Base-by-base conservation (phyloP, 2,329 filamentous ascomycete species). In the Alternaria angustiovoidea region DNA sequence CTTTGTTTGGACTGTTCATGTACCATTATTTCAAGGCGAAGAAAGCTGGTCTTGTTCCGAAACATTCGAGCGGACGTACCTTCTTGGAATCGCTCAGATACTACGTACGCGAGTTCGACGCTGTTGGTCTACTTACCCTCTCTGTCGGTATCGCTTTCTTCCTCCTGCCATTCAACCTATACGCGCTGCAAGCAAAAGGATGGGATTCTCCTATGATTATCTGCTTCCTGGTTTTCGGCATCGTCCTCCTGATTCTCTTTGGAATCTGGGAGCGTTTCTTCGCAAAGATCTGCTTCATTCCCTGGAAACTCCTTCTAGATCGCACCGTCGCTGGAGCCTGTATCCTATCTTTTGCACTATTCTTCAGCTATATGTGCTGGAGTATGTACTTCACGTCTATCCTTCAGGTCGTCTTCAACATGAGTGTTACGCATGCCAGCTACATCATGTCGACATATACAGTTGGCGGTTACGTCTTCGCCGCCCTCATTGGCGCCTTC, bases 101-200 rank as follows among this genome's bases (percentile, higher is more conserved):
- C 71, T 90, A 90, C 75, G 65, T 81, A 14, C 79, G 84, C 56
- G 86, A 91, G 67, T 88, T 91, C 63, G 90, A 92, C 71, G 69
- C 86, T 2, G 53, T 86, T 9, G 89, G 89, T 26, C 79, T 90
- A 14, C 55, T 91, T 14, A 79, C 91, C 2, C 81, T 91, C 47
- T 81, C 84, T 2, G 80, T 78, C 1, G 89, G 88, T 2, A 82
- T 90, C 57, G 81, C 85, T 0, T 77, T 92, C n/a, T 87, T 93
- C 70, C 80, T 93, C 14, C 83, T 93, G 7, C 88, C 90, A 0
- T 88, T 93, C 75, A 88, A 82, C 22, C 81, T 93, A 36, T 75
- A 72, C 58, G 67, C 73, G 2, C 62, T 67, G 26, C 67, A 59
- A 67, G 70, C 57, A 44, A 65, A 64, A 49, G 43, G 61, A 57